Evolutionary conservation across 345 rosid genomes (phyloP).

Genomic region (thale cress (Arabidopsis thaliana)): DNA sequence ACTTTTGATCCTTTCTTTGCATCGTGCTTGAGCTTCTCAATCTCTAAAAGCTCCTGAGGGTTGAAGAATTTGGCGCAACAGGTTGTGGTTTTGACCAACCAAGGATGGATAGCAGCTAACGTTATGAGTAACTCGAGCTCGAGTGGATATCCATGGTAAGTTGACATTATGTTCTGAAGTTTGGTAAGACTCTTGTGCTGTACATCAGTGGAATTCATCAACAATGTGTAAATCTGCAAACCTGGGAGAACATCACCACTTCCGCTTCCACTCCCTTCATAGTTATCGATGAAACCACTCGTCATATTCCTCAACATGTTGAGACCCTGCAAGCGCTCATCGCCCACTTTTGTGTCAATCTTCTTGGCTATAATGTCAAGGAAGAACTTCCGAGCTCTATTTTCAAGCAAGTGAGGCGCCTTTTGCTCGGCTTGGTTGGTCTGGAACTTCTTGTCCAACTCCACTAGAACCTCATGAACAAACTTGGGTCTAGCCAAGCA

Average conservation of each 20-base stretch:
- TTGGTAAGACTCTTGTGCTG: slow-evolving; percentile 66
- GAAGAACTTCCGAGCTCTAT: slow-evolving; percentile 83
- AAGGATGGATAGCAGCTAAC: slow-evolving; percentile 90
- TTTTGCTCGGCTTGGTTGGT: slow-evolving; percentile 52
- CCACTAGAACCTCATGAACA: slow-evolving; percentile 66
- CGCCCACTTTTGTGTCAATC: slow-evolving; percentile 63
- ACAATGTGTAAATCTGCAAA: slow-evolving; percentile 80
- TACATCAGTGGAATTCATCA: slow-evolving; percentile 82
- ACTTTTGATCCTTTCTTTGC: slow-evolving; percentile 80
- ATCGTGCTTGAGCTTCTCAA: slow-evolving; percentile 65
- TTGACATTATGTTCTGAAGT: slow-evolving; percentile 67
- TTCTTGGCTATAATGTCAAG: slow-evolving; percentile 76
- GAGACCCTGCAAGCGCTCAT: slow-evolving; percentile 77
- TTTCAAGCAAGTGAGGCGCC: slow-evolving; percentile 70
- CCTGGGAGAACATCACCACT: slow-evolving; percentile 78
- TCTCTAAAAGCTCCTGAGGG: slow-evolving; percentile 50
- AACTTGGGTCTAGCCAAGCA: slow-evolving; percentile 91
- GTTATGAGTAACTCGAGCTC: slow-evolving; percentile 87
- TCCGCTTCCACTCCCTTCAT: slow-evolving; percentile 61
- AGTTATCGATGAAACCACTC: slow-evolving; percentile 72
- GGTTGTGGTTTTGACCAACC: slow-evolving; percentile 68
- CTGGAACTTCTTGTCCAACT: slow-evolving; percentile 66
- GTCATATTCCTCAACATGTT: slow-evolving; percentile 80
- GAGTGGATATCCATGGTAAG: slow-evolving; percentile 70
- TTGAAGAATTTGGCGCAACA: slow-evolving; percentile 69